A percentile compares a stretch with the other conserved stretches of the same genome.
Conservation (phyloP, 2,329 filamentous ascomycete species). For the Neonectria magnoliae region DNA sequence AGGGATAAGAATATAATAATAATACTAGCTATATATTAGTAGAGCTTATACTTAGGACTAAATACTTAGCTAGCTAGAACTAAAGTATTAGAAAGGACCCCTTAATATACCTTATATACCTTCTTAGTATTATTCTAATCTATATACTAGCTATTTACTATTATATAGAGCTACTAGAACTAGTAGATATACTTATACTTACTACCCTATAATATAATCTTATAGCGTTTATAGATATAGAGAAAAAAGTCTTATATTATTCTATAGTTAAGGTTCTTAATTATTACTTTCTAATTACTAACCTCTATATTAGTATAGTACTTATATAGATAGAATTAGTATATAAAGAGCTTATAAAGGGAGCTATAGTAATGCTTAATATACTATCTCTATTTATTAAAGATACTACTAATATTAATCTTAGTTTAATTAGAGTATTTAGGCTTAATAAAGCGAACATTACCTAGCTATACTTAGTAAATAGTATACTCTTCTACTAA, state of each 20-base stretch:
- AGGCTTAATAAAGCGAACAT: slow-evolving; percentile 33
- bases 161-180: slow-evolving; percentile 42
- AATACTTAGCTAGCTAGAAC: background rate
- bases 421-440: slow-evolving; percentile 33
- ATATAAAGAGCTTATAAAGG: background rate
- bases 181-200: slow-evolving; percentile 40
- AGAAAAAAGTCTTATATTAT: slow-evolving; percentile 42
- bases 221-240: slow-evolving; percentile 36
- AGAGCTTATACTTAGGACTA: slow-evolving; percentile 3
- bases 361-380: background rate
- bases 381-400: slow-evolving; percentile 37
- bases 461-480: slow-evolving; percentile 29
- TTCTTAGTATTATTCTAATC: slow-evolving; percentile 2
- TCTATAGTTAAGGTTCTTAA: slow-evolving; percentile 28
- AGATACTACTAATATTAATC: slow-evolving; percentile 38
- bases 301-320: slow-evolving; percentile 35
- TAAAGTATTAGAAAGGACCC: background rate
- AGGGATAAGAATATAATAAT: slow-evolving; percentile 35
- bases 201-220: slow-evolving; percentile 39
- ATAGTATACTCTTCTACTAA: slow-evolving; percentile 32
- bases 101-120: slow-evolving; percentile 3
- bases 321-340: slow-evolving; percentile 24
- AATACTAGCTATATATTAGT: slow-evolving; percentile 33
- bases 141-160: slow-evolving; percentile 33
- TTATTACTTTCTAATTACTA: slow-evolving; percentile 30